phyloP scores from a whole-genome alignment of 352 stramenopile genomes.

The Pythium brachiatum region DNA sequence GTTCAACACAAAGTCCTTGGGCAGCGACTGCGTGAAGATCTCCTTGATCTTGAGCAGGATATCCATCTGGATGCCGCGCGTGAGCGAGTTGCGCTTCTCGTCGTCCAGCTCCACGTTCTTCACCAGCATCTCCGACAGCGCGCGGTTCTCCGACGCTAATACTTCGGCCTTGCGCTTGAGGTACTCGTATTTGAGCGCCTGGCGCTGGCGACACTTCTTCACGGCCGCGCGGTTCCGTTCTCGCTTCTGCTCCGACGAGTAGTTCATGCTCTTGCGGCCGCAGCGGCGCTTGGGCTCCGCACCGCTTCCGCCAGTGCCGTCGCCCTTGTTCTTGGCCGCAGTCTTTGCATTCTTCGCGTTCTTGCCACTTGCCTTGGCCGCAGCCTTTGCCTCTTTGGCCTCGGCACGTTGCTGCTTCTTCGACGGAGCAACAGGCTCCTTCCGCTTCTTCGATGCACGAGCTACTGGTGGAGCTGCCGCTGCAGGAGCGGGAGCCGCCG shows the following conservation, averaged over 20 bases:
- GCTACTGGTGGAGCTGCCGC: not conserved
- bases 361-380: not conserved
- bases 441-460: constrained; percentile 16
- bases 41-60: constrained; percentile 87
- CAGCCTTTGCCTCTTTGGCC: not conserved
- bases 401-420: constrained; percentile 6
- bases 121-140: constrained; percentile 71
- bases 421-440: constrained; percentile 10
- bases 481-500: not conserved
- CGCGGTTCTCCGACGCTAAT: constrained; percentile 62
- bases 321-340: constrained; percentile 1
- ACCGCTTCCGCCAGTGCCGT: not conserved
- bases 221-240: constrained; percentile 82
- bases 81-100: constrained; percentile 57
- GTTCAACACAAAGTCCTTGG: constrained; percentile 84
- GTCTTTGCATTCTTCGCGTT: not conserved
- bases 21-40: constrained; percentile 83
- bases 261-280: constrained; percentile 86
- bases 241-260: constrained; percentile 79
- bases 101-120: constrained; percentile 64
- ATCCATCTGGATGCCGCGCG: constrained; percentile 83
- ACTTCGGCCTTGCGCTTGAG: constrained; percentile 70
- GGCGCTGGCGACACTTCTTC: constrained; percentile 80
- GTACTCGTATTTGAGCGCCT: constrained; percentile 81
- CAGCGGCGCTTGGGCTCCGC: constrained; percentile 64